phyloP scores from a whole-genome alignment of 1,284 basidiomycete species.

The Chondrostereum purpureum region DNA sequence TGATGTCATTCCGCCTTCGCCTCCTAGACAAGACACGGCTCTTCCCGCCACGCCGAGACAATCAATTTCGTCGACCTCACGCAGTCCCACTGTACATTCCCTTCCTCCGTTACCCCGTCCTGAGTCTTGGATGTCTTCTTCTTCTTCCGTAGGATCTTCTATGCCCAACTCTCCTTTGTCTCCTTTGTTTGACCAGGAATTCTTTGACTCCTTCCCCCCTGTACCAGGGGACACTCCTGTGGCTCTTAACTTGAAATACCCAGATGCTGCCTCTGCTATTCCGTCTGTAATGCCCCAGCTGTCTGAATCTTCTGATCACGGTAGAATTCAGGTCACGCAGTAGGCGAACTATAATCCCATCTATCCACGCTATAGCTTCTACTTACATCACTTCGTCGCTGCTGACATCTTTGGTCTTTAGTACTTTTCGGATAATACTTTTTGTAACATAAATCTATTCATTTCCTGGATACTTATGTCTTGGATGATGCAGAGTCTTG shows the following conservation, averaged over 20 bases:
- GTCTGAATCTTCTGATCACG: no score
- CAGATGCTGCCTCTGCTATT: not conserved
- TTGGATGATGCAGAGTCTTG: no score
- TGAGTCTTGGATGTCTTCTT: constrained; percentile 37
- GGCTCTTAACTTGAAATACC: not conserved
- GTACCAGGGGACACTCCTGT: constrained; percentile 38
- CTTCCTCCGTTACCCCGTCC: constrained; percentile 21
- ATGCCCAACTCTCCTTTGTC: constrained; percentile 16
- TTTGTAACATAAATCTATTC: not conserved
- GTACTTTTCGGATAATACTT: not conserved
- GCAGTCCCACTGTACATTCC: constrained; percentile 10
- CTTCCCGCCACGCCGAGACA: not conserved
- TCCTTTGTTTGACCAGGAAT: constrained; percentile 36
- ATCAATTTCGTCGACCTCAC: constrained; percentile 6
- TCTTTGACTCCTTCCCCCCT: constrained; percentile 53
- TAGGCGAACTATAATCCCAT: no score
- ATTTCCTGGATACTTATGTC: no score
- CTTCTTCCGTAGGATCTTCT: constrained; percentile 28
- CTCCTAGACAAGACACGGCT: no score
- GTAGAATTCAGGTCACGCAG: not conserved
- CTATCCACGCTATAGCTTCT: not conserved
- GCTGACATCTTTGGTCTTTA: not conserved
- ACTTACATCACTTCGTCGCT: not conserved
- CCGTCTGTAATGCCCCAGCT: no score
- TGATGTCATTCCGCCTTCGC: not conserved